Evolutionary conservation across 495 filamentous ascomycete genomes (phyloP).

Genomic region (Aspergillus taichungensis): DNA sequence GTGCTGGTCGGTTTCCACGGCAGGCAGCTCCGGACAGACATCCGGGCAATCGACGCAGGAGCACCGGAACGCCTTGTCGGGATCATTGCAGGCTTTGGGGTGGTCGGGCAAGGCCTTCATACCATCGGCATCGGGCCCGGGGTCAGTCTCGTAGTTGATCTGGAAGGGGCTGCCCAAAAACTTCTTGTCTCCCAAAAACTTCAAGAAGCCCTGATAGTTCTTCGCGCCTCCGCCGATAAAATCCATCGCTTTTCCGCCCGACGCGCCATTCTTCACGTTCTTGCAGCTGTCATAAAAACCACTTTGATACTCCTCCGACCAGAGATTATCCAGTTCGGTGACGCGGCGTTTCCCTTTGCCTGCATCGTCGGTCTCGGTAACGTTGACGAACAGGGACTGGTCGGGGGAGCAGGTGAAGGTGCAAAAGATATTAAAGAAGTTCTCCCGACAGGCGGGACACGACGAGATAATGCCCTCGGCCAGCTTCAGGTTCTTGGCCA

Average conservation of each 20-base stretch:
- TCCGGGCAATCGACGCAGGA: slow-evolving; percentile 87
- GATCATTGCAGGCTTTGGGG: slow-evolving; percentile 79
- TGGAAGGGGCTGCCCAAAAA: slow-evolving; percentile 88
- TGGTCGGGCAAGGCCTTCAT: slow-evolving; percentile 59
- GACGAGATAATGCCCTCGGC: slow-evolving; percentile 80
- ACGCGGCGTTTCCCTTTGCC: slow-evolving; percentile 63
- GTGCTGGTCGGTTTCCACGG: slow-evolving; percentile 51
- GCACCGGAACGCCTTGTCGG: slow-evolving; percentile 76
- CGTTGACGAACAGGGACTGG: slow-evolving; percentile 91
- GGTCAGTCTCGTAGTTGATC: slow-evolving; percentile 74
- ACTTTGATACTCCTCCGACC: slow-evolving; percentile 74
- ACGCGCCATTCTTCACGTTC: slow-evolving; percentile 93
- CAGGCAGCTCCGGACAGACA: slow-evolving; percentile 72
- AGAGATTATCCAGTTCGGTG: slow-evolving; percentile 83
- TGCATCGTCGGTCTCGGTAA: slow-evolving; percentile 62
- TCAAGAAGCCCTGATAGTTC: slow-evolving; percentile 74
- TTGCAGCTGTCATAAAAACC: slow-evolving; percentile 97
- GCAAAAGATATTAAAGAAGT: slow-evolving; percentile 97
- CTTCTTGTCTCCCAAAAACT: slow-evolving; percentile 89
- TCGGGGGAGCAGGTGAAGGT: slow-evolving; percentile 96
- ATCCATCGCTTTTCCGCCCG: slow-evolving; percentile 84
- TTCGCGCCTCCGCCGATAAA: slow-evolving; percentile 94
- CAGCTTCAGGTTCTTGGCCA: slow-evolving; percentile 74
- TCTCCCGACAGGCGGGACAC: slow-evolving; percentile 91
- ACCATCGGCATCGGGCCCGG: slow-evolving; percentile 41